Evolutionary conservation across 352 stramenopile genomes (phyloP).

Genomic region (Phytophthora macrochlamydospora): DNA sequence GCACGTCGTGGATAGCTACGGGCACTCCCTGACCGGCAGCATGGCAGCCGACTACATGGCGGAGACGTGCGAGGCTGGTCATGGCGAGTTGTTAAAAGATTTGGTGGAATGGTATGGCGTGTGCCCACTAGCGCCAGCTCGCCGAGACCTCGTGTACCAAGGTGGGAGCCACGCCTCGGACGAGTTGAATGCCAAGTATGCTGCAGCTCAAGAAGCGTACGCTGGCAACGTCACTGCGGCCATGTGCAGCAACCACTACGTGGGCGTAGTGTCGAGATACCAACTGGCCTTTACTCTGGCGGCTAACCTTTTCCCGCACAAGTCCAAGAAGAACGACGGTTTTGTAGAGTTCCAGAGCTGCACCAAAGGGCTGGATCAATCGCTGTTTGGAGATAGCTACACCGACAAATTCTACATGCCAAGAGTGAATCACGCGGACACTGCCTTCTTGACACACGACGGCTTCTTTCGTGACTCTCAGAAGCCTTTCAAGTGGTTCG

Average conservation of each 20-base stretch:
- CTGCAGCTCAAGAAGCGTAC: conserved; percentile 35
- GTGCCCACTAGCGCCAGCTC: conserved; percentile 32
- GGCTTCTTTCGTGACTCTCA: conserved; percentile 23
- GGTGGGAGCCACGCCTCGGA: conserved; percentile 21
- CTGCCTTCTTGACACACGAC: conserved; percentile 35
- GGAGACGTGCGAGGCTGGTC: conserved; percentile 29
- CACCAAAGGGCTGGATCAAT: conserved; percentile 17
- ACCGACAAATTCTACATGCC: conserved; percentile 30
- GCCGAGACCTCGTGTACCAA: conserved; percentile 35
- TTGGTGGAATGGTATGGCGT: conserved; percentile 31
- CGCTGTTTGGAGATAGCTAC: conserved; percentile 30
- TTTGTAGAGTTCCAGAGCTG: conserved; percentile 41
- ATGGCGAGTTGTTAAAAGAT: conserved; percentile 8
- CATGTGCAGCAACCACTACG: conserved; percentile 43
- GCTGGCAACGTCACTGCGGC: conserved; percentile 35
- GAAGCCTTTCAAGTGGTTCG: conserved; percentile 37
- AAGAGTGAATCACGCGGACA: conserved; percentile 41
- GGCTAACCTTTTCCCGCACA: conserved; percentile 16
- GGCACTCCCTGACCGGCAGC: conserved; percentile 23
- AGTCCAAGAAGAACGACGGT: conserved; percentile 21
- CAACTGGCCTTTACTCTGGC: conserved; percentile 19
- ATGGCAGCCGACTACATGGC: conserved; percentile 39
- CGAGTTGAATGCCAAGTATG: conserved; percentile 32
- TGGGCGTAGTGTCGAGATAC: conserved; percentile 39
- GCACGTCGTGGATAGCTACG: conserved; percentile 17